phyloP scores from a whole-genome alignment of 1,139 yeast genomes.

The Suhomyces bribrorum region DNA sequence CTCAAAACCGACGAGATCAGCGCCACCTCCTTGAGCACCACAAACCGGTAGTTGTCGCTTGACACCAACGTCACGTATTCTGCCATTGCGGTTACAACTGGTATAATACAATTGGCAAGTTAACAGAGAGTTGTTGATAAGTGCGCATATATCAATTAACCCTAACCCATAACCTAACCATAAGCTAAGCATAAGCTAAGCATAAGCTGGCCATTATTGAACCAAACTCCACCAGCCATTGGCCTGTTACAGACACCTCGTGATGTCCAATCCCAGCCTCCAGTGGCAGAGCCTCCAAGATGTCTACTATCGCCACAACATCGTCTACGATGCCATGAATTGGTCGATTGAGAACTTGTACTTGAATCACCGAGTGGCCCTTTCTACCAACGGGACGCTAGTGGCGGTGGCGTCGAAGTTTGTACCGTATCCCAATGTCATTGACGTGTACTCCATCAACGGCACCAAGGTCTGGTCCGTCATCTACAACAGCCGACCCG shows the following conservation, averaged over 20 bases:
- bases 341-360: conserved; percentile 40
- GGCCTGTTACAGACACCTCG: conserved; percentile 6
- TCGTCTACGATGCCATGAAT: conserved; percentile 41
- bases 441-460: conserved; percentile 54
- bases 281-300: conserved; percentile 67
- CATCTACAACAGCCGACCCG: conserved; percentile 52
- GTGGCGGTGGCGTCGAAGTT: conserved; percentile 40
- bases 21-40: conserved; percentile 76
- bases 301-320: conserved; percentile 56
- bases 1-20: conserved; percentile 77
- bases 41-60: conserved; percentile 67
- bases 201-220: too few relatives aligned
- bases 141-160: too few relatives aligned
- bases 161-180: too few relatives aligned
- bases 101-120: too few relatives aligned
- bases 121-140: too few relatives aligned
- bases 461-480: conserved; percentile 53
- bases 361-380: conserved; percentile 28
- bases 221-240: conserved; percentile 3
- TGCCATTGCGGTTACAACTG: conserved; percentile 4
- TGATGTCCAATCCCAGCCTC: conserved; percentile 43
- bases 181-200: too few relatives aligned
- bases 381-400: conserved; percentile 35
- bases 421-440: conserved; percentile 36
- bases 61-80: conserved; percentile 69